Percentiles rank a stretch among this genome's conserved stretches.
phyloP scores from a whole-genome alignment of 2,329 filamentous ascomycete species.

The Curvularia sp. region DNA sequence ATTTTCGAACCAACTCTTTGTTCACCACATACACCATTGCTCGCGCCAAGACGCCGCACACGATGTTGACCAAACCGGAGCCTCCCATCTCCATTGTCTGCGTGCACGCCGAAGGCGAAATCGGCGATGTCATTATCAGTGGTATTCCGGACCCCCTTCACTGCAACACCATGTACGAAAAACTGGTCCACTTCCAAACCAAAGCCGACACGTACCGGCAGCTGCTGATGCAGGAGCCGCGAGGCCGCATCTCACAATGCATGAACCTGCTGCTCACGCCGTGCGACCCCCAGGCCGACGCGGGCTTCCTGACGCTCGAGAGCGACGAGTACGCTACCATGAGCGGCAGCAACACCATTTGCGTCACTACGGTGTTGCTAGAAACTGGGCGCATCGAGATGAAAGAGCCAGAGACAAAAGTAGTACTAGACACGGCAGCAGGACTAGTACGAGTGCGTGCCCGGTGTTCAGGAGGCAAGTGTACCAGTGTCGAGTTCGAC shows the following conservation, averaged over 20 bases:
- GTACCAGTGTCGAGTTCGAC: conserved; percentile 54
- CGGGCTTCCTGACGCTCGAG: conserved; percentile 57
- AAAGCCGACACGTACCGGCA: conserved; percentile 53
- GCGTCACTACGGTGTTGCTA: conserved; percentile 54
- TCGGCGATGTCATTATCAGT: conserved; percentile 59
- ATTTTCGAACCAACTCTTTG: not conserved
- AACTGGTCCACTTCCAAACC: conserved; percentile 53
- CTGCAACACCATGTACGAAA: conserved; percentile 58
- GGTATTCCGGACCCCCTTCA: conserved; percentile 55
- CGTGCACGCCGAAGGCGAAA: conserved; percentile 53
- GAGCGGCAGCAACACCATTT: conserved; percentile 57
- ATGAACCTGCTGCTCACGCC: conserved; percentile 57
- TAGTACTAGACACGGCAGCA: conserved; percentile 56
- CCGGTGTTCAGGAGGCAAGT: conserved; percentile 54
- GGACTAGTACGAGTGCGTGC: conserved; percentile 54
- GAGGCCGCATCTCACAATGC: conserved; percentile 51
- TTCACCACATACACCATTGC: not conserved
- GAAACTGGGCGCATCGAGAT: conserved; percentile 59
- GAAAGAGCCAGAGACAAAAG: conserved; percentile 53
- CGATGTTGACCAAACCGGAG: not conserved
- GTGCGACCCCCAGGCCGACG: conserved; percentile 55
- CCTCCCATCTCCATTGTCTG: conserved; percentile 8
- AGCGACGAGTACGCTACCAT: conserved; percentile 56
- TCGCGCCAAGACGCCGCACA: not conserved
- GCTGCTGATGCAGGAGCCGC: conserved; percentile 56